phyloP scores from a whole-genome alignment of 2,329 filamentous ascomycete genomes.

The Chaetomiaceae sp. region DNA sequence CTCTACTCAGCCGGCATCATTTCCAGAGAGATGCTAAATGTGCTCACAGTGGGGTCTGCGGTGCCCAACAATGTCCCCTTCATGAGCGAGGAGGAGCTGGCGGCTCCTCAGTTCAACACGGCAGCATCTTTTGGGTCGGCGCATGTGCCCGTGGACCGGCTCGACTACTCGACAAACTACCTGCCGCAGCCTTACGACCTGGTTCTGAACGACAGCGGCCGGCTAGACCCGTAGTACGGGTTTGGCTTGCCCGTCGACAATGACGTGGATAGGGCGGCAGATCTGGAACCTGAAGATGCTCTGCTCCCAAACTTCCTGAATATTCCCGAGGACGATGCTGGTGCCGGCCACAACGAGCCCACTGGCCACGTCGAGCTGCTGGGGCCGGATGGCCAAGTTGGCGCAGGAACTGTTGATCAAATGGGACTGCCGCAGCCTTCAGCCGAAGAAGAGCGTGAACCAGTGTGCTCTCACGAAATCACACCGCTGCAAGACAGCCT shows the following conservation, averaged over 20 bases:
- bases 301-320: too few species aligned
- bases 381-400: too few species aligned
- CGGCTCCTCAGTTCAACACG: not conserved
- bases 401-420: too few species aligned
- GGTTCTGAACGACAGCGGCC: not conserved
- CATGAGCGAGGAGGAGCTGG: not conserved
- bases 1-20: not conserved
- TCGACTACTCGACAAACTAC: not conserved
- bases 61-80: not conserved
- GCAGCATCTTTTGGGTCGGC: not conserved
- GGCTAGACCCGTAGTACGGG: not conserved
- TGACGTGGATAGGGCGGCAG: too few species aligned
- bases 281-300: too few species aligned
- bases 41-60: not conserved
- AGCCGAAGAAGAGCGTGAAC: too few species aligned
- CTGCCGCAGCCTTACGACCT: not conserved
- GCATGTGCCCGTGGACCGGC: not conserved
- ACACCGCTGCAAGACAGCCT: too few species aligned
- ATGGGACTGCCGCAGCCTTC: too few species aligned
- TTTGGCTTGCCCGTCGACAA: not conserved
- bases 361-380: too few species aligned
- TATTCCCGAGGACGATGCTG: too few species aligned
- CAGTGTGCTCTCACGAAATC: too few species aligned
- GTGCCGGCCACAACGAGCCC: too few species aligned
- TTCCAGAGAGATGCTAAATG: not conserved